phyloP scores from a whole-genome alignment of 805 yeast species.

The Yarrowia sp. region DNA sequence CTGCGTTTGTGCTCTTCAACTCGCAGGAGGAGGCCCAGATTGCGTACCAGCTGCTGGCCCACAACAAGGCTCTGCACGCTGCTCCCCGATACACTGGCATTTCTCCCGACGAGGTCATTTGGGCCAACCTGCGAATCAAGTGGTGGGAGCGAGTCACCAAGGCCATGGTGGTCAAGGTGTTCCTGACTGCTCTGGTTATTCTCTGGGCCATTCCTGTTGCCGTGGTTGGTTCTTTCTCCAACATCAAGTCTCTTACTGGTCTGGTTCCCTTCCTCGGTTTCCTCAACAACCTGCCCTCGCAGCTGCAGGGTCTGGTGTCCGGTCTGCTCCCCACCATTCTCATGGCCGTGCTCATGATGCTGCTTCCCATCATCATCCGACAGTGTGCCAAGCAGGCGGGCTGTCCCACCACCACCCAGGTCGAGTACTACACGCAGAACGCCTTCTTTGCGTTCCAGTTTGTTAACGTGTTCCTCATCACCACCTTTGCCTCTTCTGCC shows the following conservation, averaged over 20 bases:
- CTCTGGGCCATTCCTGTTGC: conserved; percentile 98
- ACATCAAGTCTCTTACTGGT: conserved; percentile 67
- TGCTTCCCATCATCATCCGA: conserved; percentile 81
- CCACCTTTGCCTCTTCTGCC: conserved; percentile 79
- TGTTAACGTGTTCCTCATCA: conserved; percentile 80
- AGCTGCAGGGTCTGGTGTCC: conserved; percentile 77
- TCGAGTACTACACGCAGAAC: conserved; percentile 78
- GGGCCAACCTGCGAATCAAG: conserved; percentile 69
- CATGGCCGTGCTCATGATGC: conserved; percentile 75
- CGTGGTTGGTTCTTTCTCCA: conserved; percentile 92
- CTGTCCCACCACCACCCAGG: conserved; percentile 60
- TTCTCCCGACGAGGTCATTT: conserved; percentile 77
- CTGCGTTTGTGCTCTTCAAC: conserved; percentile 78
- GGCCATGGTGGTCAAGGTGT: conserved; percentile 53
- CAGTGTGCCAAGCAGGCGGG: conserved; percentile 75
- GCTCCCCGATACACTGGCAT: conserved; percentile 55
- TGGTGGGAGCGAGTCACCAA: conserved; percentile 56
- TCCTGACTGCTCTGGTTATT: conserved; percentile 64
- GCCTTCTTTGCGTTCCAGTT: conserved; percentile 92
- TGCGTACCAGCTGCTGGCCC: conserved; percentile 73
- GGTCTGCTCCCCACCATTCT: conserved; percentile 81
- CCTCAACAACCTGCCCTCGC: conserved; percentile 67
- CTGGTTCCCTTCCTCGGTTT: conserved; percentile 72
- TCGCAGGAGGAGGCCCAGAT: conserved; percentile 83
- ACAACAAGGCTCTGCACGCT: conserved; percentile 44